phyloP scores from a whole-genome alignment of 371 early-diverging fungal species.

The Syncephalastrum contaminatum region DNA sequence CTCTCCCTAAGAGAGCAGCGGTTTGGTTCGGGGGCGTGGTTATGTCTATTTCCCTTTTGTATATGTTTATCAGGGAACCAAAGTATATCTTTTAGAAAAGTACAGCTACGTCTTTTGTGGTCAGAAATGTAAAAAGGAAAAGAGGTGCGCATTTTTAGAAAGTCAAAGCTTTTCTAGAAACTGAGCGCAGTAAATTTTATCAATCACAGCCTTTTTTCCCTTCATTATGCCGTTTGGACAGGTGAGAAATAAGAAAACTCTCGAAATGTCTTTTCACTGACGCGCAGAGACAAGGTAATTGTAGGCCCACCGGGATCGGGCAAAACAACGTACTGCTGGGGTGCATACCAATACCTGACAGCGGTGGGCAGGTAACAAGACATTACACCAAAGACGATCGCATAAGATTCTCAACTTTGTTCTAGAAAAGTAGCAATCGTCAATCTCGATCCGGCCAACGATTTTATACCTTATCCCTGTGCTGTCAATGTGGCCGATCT shows the following conservation, averaged over 20 bases:
- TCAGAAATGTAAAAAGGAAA: too few relatives aligned
- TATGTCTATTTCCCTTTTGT: too few relatives aligned
- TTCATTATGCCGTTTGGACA: slow-evolving; percentile 22
- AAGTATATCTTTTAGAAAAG: too few relatives aligned
- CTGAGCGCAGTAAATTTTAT: too few relatives aligned
- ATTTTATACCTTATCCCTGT: slow-evolving; percentile 83
- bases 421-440: slow-evolving; percentile 82
- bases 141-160: too few relatives aligned
- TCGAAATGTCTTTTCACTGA: slow-evolving; percentile 6
- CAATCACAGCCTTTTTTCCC: too few relatives aligned
- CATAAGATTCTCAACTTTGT: background rate
- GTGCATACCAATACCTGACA: slow-evolving; percentile 86
- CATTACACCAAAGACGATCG: background rate
- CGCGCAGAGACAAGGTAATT: slow-evolving; percentile 63
- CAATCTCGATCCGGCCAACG: slow-evolving; percentile 99
- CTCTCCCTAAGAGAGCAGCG: too few relatives aligned
- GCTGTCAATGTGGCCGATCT: slow-evolving; percentile 91
- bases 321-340: slow-evolving; percentile 96
- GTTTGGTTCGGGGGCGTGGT: too few relatives aligned
- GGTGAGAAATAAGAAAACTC: slow-evolving; percentile 6
- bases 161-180: too few relatives aligned
- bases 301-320: slow-evolving; percentile 98
- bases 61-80: too few relatives aligned
- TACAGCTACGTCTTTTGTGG: too few relatives aligned
- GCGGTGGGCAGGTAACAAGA: slow-evolving; percentile 69